Conservation (phyloP, 345 rosid species). For the Adansonia digitata region DNA sequence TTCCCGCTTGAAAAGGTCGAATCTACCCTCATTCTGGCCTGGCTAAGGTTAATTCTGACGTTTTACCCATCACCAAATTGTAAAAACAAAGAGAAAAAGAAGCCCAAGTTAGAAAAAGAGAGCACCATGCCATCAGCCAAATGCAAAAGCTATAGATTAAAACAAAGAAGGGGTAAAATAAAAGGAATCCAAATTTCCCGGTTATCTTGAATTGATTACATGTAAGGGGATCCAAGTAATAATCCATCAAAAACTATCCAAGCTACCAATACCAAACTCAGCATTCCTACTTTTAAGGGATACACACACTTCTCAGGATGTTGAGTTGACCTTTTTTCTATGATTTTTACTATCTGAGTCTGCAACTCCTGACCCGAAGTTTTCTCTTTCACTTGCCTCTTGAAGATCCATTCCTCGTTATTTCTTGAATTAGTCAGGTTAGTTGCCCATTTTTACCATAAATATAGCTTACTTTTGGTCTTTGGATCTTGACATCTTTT, state of each 20-base stretch:
- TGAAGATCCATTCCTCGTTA: neutral
- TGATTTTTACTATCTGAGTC: neutral
- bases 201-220: conserved; percentile 1
- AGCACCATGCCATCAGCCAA: neutral
- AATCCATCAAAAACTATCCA: conserved; percentile 3
- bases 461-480: neutral
- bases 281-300: neutral
- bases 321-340: conserved; percentile 18
- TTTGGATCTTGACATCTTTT: conserved; percentile 1
- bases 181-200: conserved; percentile 4
- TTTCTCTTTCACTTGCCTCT: neutral
- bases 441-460: neutral
- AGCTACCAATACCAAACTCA: neutral
- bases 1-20: neutral
- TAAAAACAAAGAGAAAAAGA: neutral
- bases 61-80: neutral
- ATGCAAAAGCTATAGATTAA: neutral
- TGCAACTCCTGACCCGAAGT: neutral
- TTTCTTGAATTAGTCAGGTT: conserved; percentile 23
- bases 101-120: neutral
- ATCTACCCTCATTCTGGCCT: neutral
- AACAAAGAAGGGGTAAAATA: neutral
- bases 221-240: neutral
- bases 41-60: neutral
- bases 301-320: no score